Evolutionary conservation across 1,139 yeast genomes (phyloP).

Genomic region (Arxiozyma heterogenica): DNA sequence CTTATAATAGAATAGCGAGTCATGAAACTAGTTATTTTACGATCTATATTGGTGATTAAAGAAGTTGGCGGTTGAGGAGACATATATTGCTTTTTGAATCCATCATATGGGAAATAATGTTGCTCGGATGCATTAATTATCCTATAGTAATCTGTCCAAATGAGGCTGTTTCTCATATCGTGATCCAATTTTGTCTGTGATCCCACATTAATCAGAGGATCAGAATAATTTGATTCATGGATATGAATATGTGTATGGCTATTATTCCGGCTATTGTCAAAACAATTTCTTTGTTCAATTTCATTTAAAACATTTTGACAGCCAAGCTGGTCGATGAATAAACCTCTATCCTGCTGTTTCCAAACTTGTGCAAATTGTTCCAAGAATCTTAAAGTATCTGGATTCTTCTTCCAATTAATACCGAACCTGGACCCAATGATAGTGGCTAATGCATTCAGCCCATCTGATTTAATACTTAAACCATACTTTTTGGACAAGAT

Average conservation of each 20-base stretch:
- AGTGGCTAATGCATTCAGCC: constrained; percentile 62
- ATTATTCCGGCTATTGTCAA: background rate
- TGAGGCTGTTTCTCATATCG: constrained; percentile 29
- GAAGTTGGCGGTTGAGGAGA: background rate
- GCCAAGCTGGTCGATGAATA: constrained; percentile 72
- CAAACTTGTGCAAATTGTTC: constrained; percentile 76
- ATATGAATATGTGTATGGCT: background rate
- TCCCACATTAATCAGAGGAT: background rate
- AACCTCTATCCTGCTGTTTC: constrained; percentile 82
- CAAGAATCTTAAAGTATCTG: constrained; percentile 54
- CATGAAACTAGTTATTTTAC: constrained; percentile 9
- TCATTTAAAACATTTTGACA: constrained; percentile 58
- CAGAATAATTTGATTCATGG: background rate
- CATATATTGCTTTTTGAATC: constrained; percentile 55
- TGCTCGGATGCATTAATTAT: constrained; percentile 58
- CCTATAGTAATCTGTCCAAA: constrained; percentile 66
- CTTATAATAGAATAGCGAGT: constrained; percentile 51
- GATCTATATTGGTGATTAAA: background rate
- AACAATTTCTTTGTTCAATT: constrained; percentile 27
- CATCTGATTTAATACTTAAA: constrained; percentile 78
- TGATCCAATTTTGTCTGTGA: background rate
- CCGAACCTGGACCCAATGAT: constrained; percentile 72
- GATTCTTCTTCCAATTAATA: constrained; percentile 66
- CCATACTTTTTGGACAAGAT: constrained; percentile 88
- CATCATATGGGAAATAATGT: constrained; percentile 59